A percentile compares a stretch with the other conserved stretches of the same genome.
Evolutionary conservation across 129 eudicot genomes (phyloP).

Genomic region (Ambrosia artemisiifolia): DNA sequence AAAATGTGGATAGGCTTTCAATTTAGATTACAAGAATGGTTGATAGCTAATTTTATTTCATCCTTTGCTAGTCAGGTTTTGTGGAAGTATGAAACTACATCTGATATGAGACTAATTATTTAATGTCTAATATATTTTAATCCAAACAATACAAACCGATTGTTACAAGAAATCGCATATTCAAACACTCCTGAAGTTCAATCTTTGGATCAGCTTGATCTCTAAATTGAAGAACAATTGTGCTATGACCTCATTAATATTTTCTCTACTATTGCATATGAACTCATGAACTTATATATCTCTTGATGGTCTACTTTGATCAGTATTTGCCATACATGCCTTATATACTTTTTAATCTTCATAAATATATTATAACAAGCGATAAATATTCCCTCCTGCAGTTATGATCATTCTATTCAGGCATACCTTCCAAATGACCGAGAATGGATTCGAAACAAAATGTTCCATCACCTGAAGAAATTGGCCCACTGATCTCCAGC

Average conservation of each 20-base stretch:
- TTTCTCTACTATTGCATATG: neutral
- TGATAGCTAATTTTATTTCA: too few species aligned
- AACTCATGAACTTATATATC: neutral
- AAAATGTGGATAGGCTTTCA: too few species aligned
- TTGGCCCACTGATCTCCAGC: conserved; percentile 46
- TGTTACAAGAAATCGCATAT: neutral
- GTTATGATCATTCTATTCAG: conserved; percentile 81
- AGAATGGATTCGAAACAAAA: conserved; percentile 75
- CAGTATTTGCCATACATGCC: neutral
- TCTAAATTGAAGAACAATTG: neutral
- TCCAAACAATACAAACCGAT: neutral
- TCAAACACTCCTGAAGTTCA: neutral
- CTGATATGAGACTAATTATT: too few species aligned
- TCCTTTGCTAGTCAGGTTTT: too few species aligned
- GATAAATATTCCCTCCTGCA: conserved; percentile 31
- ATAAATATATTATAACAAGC: neutral
- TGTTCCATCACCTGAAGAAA: conserved; percentile 70
- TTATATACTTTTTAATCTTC: neutral
- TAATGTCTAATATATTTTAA: too few species aligned
- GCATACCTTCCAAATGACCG: conserved; percentile 93
- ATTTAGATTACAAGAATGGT: too few species aligned
- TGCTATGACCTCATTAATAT: neutral
- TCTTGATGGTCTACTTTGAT: neutral
- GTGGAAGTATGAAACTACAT: too few species aligned
- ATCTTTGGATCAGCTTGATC: neutral